Evolutionary conservation across 805 yeast genomes (phyloP), one percentile per base, ranked within the genome.

Genomic region (Debaryomyces castellii): DNA sequence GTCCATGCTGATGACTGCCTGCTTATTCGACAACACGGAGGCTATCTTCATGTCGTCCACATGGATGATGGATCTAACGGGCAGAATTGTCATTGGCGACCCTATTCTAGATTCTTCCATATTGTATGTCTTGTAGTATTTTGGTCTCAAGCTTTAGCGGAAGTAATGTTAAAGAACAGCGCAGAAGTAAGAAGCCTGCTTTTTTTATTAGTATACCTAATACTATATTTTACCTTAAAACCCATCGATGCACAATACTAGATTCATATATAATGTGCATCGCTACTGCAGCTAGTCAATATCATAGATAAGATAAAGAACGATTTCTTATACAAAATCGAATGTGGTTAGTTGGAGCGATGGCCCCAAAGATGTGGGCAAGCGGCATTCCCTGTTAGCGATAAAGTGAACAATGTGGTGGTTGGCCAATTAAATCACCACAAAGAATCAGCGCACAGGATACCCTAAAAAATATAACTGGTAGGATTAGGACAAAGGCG

Each of bases 1-100:
- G 51, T 78, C 81, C 23, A 77, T 72, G 51, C 68, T 69, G 39
- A 72, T 65, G 14, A 69, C 65, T 34, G 71, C 51, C 40, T 63
- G 66, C 42, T 53, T 54, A 50, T 70, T 65, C n/a, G 76, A 71
- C 23, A 73, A 58, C 7, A 73, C 62, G 6, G 76, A 70, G 39
- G 61, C 59, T 34, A 73, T 57, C 18, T 53, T 45, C 45, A 73
- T 51, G 44, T 64, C 73, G 45, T 73, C 77, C 23, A 73, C 74
- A 42, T 56, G 52, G 9, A 63, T 59, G 14, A 53, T 49, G 0
- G 69, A 63, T 12, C 43, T 51, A 3, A 62, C 52, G 6, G 65
- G 58, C 17, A 49, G 55, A 17, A 60, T 24, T n/a, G 34, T 14
- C 20, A 30, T 11, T 5, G 34, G 20, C 6, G 34, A 30, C 7